Base-by-base conservation (phyloP, 768 basidiomycete species). In the Tulasnella sp. region DNA sequence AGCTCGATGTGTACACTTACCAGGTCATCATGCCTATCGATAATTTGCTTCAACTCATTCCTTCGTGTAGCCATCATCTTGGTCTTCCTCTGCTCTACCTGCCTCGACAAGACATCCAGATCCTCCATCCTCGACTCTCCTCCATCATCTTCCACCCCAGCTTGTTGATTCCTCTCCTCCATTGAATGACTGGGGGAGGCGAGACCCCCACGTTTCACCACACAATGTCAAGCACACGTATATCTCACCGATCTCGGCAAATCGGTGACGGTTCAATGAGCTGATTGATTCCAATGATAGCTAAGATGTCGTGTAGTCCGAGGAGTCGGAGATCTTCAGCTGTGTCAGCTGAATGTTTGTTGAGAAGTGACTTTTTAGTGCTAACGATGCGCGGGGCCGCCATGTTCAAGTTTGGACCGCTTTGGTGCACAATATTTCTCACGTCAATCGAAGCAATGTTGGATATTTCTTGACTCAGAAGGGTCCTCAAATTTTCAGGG, bases 11-110 rank as follows among this genome's bases (percentile, higher is more conserved):
- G 8, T 33, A 3, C 47, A 73, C 85, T 59, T 62, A 88, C 87
- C 66, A 83, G 63, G 58, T 73, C 71, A 62, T 90, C 87, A 66
- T 89, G 87, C 56, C 61, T 70, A 50, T 81, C 75, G 53, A 77
- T 61, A 24, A 85, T 72, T 4, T 63, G 61, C 57, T 77, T 74
- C 58, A 89, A 62, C 56, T 81, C 69, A 12, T 60, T 60, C 63
- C 82, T 79, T 62, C 75, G 78, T 57, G 76, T 69, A 44, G 65
- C 65, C n/a, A 90, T 58, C 62, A 81, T 61, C n/a, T n/a, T n/a
- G n/a, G n/a, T n/a, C n/a, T n/a, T n/a, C n/a, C 45, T 65, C 67
- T 20, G 65, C 63, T 43, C 59, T 43, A 27, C 53, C 51, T 9
- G 25, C 43, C 19, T 34, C 29, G 71, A 71, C 56, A 70, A 70